Evolutionary conservation across 1,284 basidiomycete species (phyloP).

Genomic region (Pisolithus thermaeus): DNA sequence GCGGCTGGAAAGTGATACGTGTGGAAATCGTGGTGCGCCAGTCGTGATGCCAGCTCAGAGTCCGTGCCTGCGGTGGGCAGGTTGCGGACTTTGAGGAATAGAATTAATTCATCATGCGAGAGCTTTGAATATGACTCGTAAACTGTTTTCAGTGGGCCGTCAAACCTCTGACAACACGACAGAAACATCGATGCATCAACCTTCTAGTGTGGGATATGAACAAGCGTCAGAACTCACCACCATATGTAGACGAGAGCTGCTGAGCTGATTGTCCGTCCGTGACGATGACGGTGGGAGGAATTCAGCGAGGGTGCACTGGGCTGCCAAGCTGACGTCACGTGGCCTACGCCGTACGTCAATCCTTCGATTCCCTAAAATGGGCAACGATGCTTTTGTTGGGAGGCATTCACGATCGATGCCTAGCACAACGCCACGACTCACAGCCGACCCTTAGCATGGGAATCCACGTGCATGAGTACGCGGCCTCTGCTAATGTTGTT

Average conservation of each 20-base stretch:
- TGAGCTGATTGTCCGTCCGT: constrained; percentile 1
- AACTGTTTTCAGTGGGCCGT: constrained; percentile 18
- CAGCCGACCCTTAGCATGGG: no score
- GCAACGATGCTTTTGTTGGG: no score
- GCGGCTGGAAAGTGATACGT: constrained; percentile 55
- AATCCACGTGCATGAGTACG: no score
- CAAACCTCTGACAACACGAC: constrained; percentile 14
- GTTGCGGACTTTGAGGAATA: constrained; percentile 67
- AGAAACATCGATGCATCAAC: neutral
- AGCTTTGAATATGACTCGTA: constrained; percentile 59
- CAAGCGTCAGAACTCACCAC: constrained; percentile 17
- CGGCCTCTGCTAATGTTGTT: no score
- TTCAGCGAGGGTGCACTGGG: neutral
- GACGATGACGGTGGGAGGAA: constrained; percentile 3
- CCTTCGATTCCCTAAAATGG: no score
- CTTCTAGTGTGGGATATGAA: constrained; percentile 10
- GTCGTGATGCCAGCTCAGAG: constrained; percentile 56
- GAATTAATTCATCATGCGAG: constrained; percentile 56
- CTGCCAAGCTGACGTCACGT: no score
- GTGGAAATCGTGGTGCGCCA: constrained; percentile 67
- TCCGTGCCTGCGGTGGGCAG: constrained; percentile 57
- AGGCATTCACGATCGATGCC: no score
- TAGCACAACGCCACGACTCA: no score
- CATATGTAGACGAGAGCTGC: constrained; percentile 18
- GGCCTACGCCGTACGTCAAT: no score